A percentile compares a stretch with the other conserved stretches of the same genome.
Conservation (phyloP, 2,329 filamentous ascomycete species). For the Penicillium griseofulvum region DNA sequence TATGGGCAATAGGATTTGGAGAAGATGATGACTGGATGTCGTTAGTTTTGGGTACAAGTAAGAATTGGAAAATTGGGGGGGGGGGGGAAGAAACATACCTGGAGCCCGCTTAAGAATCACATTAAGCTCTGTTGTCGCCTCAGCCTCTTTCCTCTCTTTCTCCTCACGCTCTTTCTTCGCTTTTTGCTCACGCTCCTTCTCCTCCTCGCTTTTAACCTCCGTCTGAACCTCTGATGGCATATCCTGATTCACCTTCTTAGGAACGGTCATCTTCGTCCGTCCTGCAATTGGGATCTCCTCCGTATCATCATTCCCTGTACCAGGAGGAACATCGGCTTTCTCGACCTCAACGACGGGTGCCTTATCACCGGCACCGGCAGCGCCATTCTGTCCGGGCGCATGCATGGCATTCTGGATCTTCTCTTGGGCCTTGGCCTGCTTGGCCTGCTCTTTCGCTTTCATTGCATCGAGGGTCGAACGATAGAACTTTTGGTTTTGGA, state of each 20-base stretch:
- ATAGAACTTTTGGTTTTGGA: slow-evolving; percentile 53
- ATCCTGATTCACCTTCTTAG: slow-evolving; percentile 35
- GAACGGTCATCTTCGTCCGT: slow-evolving; percentile 50
- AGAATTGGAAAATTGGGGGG: neutral
- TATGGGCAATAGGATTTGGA: slow-evolving; percentile 90
- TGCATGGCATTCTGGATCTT: slow-evolving; percentile 46
- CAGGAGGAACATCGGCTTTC: slow-evolving; percentile 29
- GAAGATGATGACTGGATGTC: slow-evolving; percentile 77
- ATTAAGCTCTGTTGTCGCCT: slow-evolving; percentile 69
- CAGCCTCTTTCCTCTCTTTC: slow-evolving; percentile 9
- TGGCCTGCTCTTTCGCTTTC: slow-evolving; percentile 46
- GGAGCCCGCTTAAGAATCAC: slow-evolving; percentile 79
- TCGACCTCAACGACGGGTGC: slow-evolving; percentile 59
- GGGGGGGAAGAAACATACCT: slow-evolving; percentile 60
- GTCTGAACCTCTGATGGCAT: slow-evolving; percentile 18
- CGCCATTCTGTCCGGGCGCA: slow-evolving; percentile 5
- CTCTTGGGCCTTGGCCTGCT: slow-evolving; percentile 53
- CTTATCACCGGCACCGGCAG: slow-evolving; percentile 41
- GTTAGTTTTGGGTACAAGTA: slow-evolving; percentile 4
- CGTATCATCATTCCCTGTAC: slow-evolving; percentile 41
- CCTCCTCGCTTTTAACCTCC: slow-evolving; percentile 5
- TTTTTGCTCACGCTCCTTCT: slow-evolving; percentile 50
- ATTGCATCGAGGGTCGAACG: slow-evolving; percentile 55
- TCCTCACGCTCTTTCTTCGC: slow-evolving; percentile 50
- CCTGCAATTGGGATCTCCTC: slow-evolving; percentile 55